Base-by-base conservation (phyloP, 352 stramenopile genomes). In the Globisporangium iwayamae region DNA sequence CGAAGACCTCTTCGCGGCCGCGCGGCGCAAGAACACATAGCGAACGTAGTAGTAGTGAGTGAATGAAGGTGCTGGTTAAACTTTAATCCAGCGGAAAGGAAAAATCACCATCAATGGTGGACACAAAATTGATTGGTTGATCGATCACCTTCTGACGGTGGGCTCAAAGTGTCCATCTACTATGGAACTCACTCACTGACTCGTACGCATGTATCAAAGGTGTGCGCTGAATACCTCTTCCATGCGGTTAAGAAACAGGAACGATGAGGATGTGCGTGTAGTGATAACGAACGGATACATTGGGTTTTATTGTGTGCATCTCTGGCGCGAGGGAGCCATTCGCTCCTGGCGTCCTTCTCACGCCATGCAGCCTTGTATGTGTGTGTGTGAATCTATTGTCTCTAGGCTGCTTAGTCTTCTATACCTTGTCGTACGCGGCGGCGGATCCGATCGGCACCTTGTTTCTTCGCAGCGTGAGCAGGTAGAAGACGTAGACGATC, bases 401-500 rank as follows among this genome's bases (percentile, higher is more conserved):
- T 45, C 22, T 60, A 36, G 18, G n/a, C 30, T 45, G 13, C 50
- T 43, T 28, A 28, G 30, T 18, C 18, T 51, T 51, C 74, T 83
- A 94, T 58, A 92, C 85, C 72, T 91, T 91, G 68, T 94, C 83
- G 60, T 91, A 93, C 3, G 78, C 79, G 5, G 76, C 69, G 9
- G 70, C 71, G 2, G 70, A 83, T 3, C 68, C 63, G 4, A 51
- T 62, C 11, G 74, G 63, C 53, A 73, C 68, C 50, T 75, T 75
- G 61, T 69, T 86, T 65, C 65, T 73, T 45, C 83, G 79, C 61
- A 90, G 68, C 39, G 87, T 72, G n/a, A 94, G 65, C 62, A 94
- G 64, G 66, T 92, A 93, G 43, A 92, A 76, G 43, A 92, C 76
- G 66, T 93, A 93, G 53, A 93, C 83, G 61, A 91, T 87, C 75